A percentile compares a stretch with the other conserved stretches of the same genome.
phyloP scores from a whole-genome alignment of 139 green algal species.

The Chlamydomonas incerta region DNA sequence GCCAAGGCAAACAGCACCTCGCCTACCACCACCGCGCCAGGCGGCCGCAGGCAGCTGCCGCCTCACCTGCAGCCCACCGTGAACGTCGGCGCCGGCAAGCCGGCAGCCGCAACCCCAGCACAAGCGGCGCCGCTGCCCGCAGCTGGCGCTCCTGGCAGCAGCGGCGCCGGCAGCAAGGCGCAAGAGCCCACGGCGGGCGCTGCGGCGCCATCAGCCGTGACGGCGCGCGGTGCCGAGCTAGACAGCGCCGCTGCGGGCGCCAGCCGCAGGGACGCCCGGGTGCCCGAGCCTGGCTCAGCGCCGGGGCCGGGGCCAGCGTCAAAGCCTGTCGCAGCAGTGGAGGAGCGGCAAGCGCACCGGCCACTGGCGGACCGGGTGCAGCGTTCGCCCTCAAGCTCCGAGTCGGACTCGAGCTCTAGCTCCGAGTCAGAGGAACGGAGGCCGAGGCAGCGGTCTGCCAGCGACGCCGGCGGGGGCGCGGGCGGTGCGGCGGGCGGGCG shows the following conservation, averaged over 20 bases:
- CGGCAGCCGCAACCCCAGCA: background rate
- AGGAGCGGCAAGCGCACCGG: background rate
- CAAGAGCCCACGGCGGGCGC: no score
- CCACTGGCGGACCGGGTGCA: no score
- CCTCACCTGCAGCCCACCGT: constrained; percentile 15
- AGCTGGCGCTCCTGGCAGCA: background rate
- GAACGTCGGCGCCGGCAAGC: no score
- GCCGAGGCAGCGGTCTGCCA: background rate
- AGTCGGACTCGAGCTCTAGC: background rate
- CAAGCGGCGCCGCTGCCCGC: background rate
- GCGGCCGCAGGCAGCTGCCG: background rate
- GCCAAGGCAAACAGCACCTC: background rate
- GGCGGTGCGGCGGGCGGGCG: background rate
- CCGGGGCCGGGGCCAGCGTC: no score
- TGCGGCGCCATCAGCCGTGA: background rate
- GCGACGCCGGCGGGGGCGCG: background rate
- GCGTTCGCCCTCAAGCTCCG: background rate
- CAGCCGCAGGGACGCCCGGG: no score
- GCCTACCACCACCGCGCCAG: background rate
- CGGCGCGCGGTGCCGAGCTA: no score
- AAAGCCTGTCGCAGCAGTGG: no score
- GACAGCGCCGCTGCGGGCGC: no score
- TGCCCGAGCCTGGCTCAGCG: no score
- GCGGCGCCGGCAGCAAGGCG: background rate
- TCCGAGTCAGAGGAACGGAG: background rate